Evolutionary conservation across 225 moss, liverwort and hornwort genomes (phyloP).

Genomic region (Thuidium tamariscinum): DNA sequence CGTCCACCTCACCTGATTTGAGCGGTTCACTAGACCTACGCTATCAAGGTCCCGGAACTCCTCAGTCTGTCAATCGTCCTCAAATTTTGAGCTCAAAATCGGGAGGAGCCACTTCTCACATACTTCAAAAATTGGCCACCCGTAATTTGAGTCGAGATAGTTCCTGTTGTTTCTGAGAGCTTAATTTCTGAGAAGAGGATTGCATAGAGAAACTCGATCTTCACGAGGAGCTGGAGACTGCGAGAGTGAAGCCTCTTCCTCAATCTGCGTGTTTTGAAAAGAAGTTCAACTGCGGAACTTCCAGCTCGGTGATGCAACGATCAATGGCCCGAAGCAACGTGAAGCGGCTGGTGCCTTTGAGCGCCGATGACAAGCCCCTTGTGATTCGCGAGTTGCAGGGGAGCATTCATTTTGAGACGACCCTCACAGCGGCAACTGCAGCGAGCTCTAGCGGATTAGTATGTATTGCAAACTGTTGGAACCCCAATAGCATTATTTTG

Average conservation of each 20-base stretch:
- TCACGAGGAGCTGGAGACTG: not conserved
- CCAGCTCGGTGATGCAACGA: not conserved
- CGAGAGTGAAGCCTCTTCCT: not conserved
- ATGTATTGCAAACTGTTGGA: not conserved
- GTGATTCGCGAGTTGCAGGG: not conserved
- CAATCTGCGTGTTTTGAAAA: not conserved
- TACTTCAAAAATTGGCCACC: not conserved
- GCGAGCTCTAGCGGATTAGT: not conserved
- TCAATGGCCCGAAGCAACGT: not conserved
- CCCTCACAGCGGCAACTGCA: not conserved
- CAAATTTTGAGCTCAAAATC: not conserved
- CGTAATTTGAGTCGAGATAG: not conserved
- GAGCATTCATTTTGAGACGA: slow-evolving; percentile 2
- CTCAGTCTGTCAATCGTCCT: not conserved
- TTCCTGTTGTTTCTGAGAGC: not conserved
- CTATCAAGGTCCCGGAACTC: not conserved
- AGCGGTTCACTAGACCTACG: not conserved
- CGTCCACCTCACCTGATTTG: not conserved
- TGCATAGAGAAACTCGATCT: not conserved
- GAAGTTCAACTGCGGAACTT: not conserved
- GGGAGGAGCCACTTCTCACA: not conserved
- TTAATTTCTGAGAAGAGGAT: not conserved
- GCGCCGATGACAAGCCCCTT: not conserved
- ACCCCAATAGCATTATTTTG: not conserved
- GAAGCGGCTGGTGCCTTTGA: not conserved